Conservation (phyloP, 1,284 basidiomycete species). For the Tylopilus microsporus region DNA sequence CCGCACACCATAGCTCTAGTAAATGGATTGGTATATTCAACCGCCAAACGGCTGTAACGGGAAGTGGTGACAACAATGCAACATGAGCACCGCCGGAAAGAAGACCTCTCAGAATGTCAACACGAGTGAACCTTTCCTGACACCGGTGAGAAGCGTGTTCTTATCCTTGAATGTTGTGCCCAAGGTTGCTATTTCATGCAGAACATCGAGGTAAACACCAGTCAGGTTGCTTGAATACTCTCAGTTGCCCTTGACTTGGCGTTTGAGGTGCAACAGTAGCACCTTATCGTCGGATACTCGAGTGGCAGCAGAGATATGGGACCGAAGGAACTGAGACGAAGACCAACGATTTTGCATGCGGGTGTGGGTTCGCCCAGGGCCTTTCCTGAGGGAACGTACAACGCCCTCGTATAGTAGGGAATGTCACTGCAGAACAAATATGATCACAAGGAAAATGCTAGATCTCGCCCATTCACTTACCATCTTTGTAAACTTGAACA, state of each 20-base stretch:
- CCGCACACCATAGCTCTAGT: conserved; percentile 91
- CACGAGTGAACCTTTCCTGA: conserved; percentile 95
- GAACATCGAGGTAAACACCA: conserved; percentile 90
- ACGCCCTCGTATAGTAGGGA: conserved; percentile 62
- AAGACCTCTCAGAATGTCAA: conserved; percentile 95
- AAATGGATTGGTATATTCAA: conserved; percentile 99
- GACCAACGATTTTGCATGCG: too few species aligned
- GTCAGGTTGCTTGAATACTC: conserved; percentile 97
- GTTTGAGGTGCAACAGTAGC: conserved; percentile 92
- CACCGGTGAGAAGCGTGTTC: conserved; percentile 95
- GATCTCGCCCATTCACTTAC: conserved; percentile 34
- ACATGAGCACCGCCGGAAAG: conserved; percentile 95
- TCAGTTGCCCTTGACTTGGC: conserved; percentile 92
- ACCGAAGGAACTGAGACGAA: conserved; percentile 77
- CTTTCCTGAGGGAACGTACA: too few species aligned
- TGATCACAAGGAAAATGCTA: neutral
- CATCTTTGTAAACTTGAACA: conserved; percentile 91
- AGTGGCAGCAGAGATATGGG: conserved; percentile 72
- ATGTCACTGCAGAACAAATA: conserved; percentile 63
- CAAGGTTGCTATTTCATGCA: conserved; percentile 96
- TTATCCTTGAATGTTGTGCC: conserved; percentile 98
- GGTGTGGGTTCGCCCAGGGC: too few species aligned
- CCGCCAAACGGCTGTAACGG: conserved; percentile 87
- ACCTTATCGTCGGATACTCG: conserved; percentile 85
- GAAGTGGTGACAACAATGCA: conserved; percentile 85